Conservation (phyloP, 2,329 filamentous ascomycete species). For the Emmonsiellopsis sp. region DNA sequence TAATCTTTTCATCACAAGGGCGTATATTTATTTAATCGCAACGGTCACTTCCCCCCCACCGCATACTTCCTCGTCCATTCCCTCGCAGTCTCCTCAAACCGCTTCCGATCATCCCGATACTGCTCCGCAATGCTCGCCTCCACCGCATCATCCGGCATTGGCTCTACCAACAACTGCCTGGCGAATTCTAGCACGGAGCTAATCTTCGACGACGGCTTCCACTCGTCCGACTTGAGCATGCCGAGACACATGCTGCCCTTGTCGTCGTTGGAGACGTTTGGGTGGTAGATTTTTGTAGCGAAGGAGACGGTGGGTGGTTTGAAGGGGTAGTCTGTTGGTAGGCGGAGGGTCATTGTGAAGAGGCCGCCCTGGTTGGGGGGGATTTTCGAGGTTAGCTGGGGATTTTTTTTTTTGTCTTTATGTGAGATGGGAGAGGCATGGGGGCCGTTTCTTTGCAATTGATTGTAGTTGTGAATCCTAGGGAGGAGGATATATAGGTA, state of each 20-base stretch:
- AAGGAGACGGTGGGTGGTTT: conserved; percentile 97
- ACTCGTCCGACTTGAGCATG: conserved; percentile 74
- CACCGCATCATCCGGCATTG: conserved; percentile 81
- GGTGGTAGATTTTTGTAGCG: conserved; percentile 97
- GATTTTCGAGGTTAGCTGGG: not conserved
- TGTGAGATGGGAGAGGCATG: not conserved
- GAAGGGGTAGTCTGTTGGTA: conserved; percentile 98
- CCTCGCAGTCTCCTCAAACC: conserved; percentile 65
- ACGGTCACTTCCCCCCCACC: conserved; percentile 18
- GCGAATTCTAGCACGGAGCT: conserved; percentile 67
- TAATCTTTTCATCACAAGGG: too few relatives aligned
- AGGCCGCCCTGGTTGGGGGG: conserved; percentile 48
- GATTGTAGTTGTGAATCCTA: not conserved
- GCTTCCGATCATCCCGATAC: conserved; percentile 57
- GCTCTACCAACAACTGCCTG: conserved; percentile 63
- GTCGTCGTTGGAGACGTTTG: conserved; percentile 82
- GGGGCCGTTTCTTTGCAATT: not conserved
- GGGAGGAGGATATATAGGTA: not conserved
- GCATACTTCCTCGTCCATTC: conserved; percentile 70
- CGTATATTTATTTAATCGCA: too few relatives aligned
- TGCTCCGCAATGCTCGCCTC: conserved; percentile 80
- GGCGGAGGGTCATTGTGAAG: conserved; percentile 62
- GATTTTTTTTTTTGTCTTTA: not conserved
- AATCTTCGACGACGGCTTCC: conserved; percentile 81
- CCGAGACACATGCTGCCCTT: conserved; percentile 78